Base-by-base conservation (phyloP, 2,329 filamentous ascomycete species). In the Penicillium janthinellum region DNA sequence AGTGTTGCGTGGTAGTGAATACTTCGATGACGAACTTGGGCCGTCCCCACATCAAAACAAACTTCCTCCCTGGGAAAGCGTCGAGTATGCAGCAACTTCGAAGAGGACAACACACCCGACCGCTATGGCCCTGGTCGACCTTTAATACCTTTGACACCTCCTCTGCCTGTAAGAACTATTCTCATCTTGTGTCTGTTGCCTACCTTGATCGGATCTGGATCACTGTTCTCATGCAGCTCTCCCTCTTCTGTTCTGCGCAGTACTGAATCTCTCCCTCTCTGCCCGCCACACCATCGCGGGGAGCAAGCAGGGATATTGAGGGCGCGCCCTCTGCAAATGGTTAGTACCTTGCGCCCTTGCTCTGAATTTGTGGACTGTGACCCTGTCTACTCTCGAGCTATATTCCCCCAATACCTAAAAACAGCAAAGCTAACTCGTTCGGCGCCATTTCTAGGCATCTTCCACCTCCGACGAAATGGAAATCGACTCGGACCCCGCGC, bases 41-140 rank as follows among this genome's bases (percentile, higher is more conserved):
- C n/a, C 1, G 37, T 52, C 37, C 22, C 49, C 49, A 52, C 49
- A 53, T 42, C 63, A 68, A 56, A 66, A 67, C 65, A 68, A 68
- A 68, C 64, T 65, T 65, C 59, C 61, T 41, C 66, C 64, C 59
- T 67, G 57, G 66, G 59, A 56, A 63, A 63, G 63, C 65, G 61
- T 62, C 63, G 64, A 66, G 66, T 67, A 68, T 67, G 66, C 62
- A 22, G 28, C 45, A 34, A 48, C 34, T n/a, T 11, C 22, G 12
- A 14, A 14, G 2, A n/a, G 8, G 7, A 35, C 49, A 28, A 37
- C 49, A 37, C 49, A 11, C 37, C 35, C n/a, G 35, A 52, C 35
- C 31, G 20, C 44, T 25, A 50, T n/a, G 15, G 51, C 25, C 20
- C 14, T 42, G 8, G n/a, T 51, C 54, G 28, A 48, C 42, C 42